Base-by-base conservation (phyloP, 75 land plant species). In the Ceratopteris richardii region DNA sequence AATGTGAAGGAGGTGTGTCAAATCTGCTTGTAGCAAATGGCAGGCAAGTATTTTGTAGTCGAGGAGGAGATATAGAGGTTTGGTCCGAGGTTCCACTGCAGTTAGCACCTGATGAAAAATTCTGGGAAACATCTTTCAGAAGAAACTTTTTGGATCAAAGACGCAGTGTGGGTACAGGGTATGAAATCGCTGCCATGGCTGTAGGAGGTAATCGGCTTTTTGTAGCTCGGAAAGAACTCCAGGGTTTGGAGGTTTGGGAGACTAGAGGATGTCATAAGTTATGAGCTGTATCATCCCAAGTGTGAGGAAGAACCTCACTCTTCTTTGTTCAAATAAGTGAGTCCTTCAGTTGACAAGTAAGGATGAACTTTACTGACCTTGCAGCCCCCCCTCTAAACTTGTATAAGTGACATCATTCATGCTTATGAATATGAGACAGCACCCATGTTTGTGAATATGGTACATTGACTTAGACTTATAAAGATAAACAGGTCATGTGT, bases 181-280 rank as follows among this genome's bases (percentile, higher is more conserved):
- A 69, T 42, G 71, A 26, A 68, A 76, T 91, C 24, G 76, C 62
- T 27, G 61, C 70, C 25, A 26, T 91, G 70, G 73, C 29, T 0
- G 79, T 79, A 54, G 97, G 84, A 7, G 97, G 93, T 16, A 74
- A 83, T 36, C 80, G 79, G 44, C 78, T 90, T 73, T 75, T 86
- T 46, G 60, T 86, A 17, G 63, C 76, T 0, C 71, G 88, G 62
- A 80, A 78, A 21, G 93, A 82, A 44, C 61, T 84, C 64, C 82
- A 81, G 57, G 70, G 46, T 20, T 74, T 91, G 7, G 97, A 91
- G 68, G 82, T 91, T 54, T 91, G 88, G 92, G 77, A 79, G 70
- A 79, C 66, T 1, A 52, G 30, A 41, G 20, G 31, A 20, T 57
- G 31, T 17, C 59, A 20, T 57, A 46, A 14, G 14, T 3, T 33